Percentiles rank a stretch among this genome's conserved stretches.
These are phyloP conservation scores for Eragrostis tef DNA, from an alignment of 202 grass and related monocot genomes.

Conservation along the genomic window DNA sequence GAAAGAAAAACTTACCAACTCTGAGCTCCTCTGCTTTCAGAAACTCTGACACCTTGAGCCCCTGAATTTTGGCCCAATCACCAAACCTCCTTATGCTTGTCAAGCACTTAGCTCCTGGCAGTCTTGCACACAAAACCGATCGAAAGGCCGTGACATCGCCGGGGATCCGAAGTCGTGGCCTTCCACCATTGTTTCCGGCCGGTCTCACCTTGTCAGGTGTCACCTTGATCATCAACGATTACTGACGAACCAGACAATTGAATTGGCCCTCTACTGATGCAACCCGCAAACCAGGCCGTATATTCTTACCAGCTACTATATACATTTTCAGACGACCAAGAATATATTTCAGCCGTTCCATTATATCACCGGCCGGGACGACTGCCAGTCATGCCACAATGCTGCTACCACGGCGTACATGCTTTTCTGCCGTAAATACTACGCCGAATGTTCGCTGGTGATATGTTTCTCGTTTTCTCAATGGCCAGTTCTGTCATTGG, in stretches of 20 bases:
- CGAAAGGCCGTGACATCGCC: conserved; percentile 19
- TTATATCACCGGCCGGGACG: too few species aligned
- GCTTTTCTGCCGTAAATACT: background rate
- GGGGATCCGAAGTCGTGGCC: conserved; percentile 18
- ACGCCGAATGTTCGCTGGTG: background rate
- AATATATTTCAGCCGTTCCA: conserved; percentile 9
- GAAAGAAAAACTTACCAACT: too few species aligned
- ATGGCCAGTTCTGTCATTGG: too few species aligned
- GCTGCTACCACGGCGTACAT: background rate
- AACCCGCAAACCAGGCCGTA: too few species aligned
- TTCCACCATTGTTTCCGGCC: background rate
- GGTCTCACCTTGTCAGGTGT: background rate
- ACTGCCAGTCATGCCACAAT: background rate
- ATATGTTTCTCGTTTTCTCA: too few species aligned
- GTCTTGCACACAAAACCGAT: too few species aligned
- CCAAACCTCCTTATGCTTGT: too few species aligned
- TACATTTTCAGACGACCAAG: conserved; percentile 17
- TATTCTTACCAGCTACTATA: background rate
- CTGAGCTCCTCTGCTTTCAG: too few species aligned
- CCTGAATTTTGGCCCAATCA: too few species aligned
- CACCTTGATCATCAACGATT: background rate
- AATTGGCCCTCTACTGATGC: background rate
- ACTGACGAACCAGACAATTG: background rate
- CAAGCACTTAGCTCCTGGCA: too few species aligned
- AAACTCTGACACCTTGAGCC: too few species aligned